Base-by-base conservation (phyloP, 805 yeast species). In the Monosporozyma solicola region DNA sequence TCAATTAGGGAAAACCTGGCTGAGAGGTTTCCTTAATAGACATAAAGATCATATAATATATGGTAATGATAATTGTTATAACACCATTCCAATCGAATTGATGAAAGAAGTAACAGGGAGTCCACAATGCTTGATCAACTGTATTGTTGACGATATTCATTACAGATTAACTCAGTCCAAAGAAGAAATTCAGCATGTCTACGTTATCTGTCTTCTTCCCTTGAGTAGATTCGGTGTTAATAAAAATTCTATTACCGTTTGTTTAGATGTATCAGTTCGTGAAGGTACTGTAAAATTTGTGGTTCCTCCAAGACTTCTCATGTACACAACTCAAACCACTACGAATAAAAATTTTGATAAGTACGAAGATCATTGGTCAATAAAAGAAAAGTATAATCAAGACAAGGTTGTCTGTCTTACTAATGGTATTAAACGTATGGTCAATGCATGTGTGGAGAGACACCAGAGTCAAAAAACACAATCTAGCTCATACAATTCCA, bases 1-100 rank as follows among this genome's bases (percentile, higher is more conserved):
- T 13, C 49, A 59, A 13, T 47, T 63, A 16, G 65, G 64, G 9
- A 61, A 57, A 37, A 61, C 59, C 41, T 63, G 67, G 67, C 54
- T 59, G 1, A 57, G 55, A 43, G 59, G 58, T 51, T 63, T 63
- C 37, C 56, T 59, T 22, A 53, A 59, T 41, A 54, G 67, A 15
- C 65, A 63, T 52, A 57, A 55, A 13, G 54, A 55, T 35, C 50
- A 53, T 49, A 44, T 61, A 2, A 50, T 63, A 8, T 63, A 63
- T 54, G 67, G 67, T 8, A 24, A 29, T 45, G 35, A 45, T 15
- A 29, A 9, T n/a, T 29, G 47, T 13, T 43, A 24, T 43, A 43
- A 43, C 24, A 43, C 46, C 8, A 24, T 43, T 5, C 51, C 57
- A 9, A 46, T 29, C 9, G 24, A 49, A 5, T 39, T 41, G 9